A percentile compares a stretch with the other conserved stretches of the same genome.
phyloP scores from a whole-genome alignment of 306 rosid genomes.

The Glycyrrhiza uralensis region DNA sequence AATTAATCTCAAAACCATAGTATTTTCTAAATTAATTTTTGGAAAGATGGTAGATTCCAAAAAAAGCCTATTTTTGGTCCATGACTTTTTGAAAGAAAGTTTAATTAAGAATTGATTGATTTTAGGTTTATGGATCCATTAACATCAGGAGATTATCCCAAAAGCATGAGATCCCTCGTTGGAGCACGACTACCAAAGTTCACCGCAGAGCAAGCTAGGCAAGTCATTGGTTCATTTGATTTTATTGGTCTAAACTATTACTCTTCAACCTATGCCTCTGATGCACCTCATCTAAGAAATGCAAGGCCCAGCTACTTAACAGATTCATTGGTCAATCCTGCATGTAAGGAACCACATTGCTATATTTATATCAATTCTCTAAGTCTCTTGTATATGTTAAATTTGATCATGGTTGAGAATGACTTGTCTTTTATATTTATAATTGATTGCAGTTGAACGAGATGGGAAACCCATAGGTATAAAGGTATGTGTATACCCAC shows the following conservation, averaged over 20 bases:
- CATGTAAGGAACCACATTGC: constrained; percentile 15
- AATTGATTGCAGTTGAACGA: not conserved
- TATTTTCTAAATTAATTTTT: too few species aligned
- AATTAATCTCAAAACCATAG: too few species aligned
- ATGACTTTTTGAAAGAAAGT: too few species aligned
- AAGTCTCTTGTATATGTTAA: not conserved
- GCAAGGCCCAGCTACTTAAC: not conserved
- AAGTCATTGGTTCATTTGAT: constrained; percentile 46
- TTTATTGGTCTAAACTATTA: constrained; percentile 59
- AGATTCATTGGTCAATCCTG: constrained; percentile 22
- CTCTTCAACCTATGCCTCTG: constrained; percentile 28
- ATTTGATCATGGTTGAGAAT: not conserved
- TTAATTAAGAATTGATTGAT: too few species aligned
- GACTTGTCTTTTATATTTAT: not conserved
- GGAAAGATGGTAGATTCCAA: too few species aligned
- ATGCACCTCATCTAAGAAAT: constrained; percentile 8
- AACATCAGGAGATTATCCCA: constrained; percentile 54
- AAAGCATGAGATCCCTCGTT: constrained; percentile 40
- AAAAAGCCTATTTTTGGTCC: too few species aligned
- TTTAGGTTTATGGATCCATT: constrained; percentile 52
- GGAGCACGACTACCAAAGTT: constrained; percentile 48
- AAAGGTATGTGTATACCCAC: not conserved
- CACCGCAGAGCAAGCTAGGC: constrained; percentile 14
- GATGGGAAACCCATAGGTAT: constrained; percentile 18
- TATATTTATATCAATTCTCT: not conserved